Percentiles rank a stretch among this genome's conserved stretches.
These are phyloP conservation scores for Alternaria incomplexa DNA, from an alignment of 2,329 filamentous ascomycete genomes.

Conservation along the genomic window DNA sequence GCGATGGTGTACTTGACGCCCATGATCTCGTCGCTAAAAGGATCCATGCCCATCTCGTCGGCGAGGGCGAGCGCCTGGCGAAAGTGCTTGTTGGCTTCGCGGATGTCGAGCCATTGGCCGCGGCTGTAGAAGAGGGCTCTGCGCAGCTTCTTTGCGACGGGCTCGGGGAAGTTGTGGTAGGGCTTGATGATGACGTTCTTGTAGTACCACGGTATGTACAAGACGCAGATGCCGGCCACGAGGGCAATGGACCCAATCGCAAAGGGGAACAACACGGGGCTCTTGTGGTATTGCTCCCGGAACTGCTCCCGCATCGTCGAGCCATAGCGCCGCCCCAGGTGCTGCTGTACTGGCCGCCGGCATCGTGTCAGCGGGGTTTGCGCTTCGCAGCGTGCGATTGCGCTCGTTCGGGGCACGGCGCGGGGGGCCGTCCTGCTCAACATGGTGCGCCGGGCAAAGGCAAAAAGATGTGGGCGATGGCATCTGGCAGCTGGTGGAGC, in stretches of 20 bases:
- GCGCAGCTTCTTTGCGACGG: constrained; percentile 78
- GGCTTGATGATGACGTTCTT: constrained; percentile 54
- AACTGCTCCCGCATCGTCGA: constrained; percentile 36
- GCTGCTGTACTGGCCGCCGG: constrained; percentile 35
- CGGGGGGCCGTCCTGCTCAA: constrained; percentile 43
- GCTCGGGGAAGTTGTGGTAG: constrained; percentile 67
- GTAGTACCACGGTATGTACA: constrained; percentile 57
- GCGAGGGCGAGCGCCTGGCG: constrained; percentile 77
- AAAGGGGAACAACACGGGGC: constrained; percentile 50
- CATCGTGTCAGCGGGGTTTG: constrained; percentile 25
- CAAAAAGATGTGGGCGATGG: constrained; percentile 19
- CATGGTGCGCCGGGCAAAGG: constrained; percentile 38
- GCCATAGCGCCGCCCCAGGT: constrained; percentile 32
- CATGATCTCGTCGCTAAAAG: constrained; percentile 87
- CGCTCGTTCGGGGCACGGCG: constrained; percentile 26
- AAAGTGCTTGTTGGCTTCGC: constrained; percentile 83
- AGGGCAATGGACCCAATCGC: constrained; percentile 46
- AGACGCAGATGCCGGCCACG: constrained; percentile 45
- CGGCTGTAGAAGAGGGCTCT: constrained; percentile 83
- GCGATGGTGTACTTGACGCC: constrained; percentile 86
- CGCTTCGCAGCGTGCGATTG: constrained; percentile 33
- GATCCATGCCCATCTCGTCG: constrained; percentile 77
- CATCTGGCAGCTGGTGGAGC: constrained; percentile 19
- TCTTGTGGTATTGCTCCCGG: constrained; percentile 44
- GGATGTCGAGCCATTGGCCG: constrained; percentile 69